A percentile compares a stretch with the other conserved stretches of the same genome.
phyloP scores from a whole-genome alignment of 2,329 filamentous ascomycete species.

The Diaporthe destruens region DNA sequence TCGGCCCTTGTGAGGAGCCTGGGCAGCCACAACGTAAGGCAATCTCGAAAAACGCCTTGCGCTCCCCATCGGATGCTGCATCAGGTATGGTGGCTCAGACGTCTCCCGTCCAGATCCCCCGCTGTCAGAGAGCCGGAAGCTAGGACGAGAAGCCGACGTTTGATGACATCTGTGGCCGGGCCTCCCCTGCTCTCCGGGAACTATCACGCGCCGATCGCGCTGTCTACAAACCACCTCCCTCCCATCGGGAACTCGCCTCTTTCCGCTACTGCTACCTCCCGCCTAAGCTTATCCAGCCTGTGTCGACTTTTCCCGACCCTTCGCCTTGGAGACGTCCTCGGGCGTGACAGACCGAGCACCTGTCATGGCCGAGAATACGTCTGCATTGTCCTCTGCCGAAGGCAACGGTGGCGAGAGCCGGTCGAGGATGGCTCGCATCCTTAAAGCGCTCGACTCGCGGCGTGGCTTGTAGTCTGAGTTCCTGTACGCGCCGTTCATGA shows the following conservation, averaged over 20 bases:
- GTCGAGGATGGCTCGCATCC: constrained; percentile 36
- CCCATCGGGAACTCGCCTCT: background rate
- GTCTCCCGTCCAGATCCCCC: constrained; percentile 12
- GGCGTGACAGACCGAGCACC: constrained; percentile 33
- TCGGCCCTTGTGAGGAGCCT: constrained; percentile 4
- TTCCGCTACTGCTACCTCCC: background rate
- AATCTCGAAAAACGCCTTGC: constrained; percentile 26
- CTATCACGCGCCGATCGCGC: background rate
- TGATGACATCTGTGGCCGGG: background rate
- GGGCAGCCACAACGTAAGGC: constrained; percentile 15
- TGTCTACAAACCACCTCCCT: background rate
- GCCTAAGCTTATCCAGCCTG: background rate
- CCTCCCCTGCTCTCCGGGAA: constrained; percentile 7
- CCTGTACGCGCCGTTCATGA: constrained; percentile 38
- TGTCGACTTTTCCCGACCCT: constrained; percentile 2
- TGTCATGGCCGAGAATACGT: constrained; percentile 37
- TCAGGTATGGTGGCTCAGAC: constrained; percentile 24
- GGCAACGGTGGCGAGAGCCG: constrained; percentile 29
- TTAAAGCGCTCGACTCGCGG: constrained; percentile 30
- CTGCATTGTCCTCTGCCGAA: constrained; percentile 16
- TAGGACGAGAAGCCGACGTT: background rate
- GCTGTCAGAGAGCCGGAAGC: constrained; percentile 23
- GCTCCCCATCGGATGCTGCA: constrained; percentile 27
- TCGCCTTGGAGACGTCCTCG: constrained; percentile 21
- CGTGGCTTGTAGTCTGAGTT: constrained; percentile 39